phyloP scores from a whole-genome alignment of 1,139 yeast species.

The Torulaspora pretoriensis region DNA sequence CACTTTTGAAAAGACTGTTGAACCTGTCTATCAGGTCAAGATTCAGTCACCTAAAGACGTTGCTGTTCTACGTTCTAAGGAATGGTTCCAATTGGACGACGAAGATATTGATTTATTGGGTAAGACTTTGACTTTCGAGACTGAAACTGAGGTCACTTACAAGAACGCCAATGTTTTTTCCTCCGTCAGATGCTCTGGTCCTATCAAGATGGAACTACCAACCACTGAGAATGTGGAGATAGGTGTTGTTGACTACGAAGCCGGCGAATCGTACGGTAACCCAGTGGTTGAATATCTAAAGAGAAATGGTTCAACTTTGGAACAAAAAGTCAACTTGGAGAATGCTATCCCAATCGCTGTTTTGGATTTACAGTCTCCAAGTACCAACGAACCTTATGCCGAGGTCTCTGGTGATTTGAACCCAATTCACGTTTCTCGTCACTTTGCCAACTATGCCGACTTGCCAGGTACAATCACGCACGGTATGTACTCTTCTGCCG shows the following conservation, averaged over 20 bases:
- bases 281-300: constrained; percentile 92
- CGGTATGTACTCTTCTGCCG: constrained; percentile 97
- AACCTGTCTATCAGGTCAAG: constrained; percentile 78
- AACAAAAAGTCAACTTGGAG: constrained; percentile 89
- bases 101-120: constrained; percentile 70
- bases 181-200: constrained; percentile 80
- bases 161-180: constrained; percentile 73
- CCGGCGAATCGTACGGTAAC: constrained; percentile 92
- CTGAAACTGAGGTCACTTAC: constrained; percentile 78
- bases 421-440: constrained; percentile 96
- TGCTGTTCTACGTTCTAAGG: constrained; percentile 90
- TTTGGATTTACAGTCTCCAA: constrained; percentile 44
- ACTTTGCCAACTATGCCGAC: constrained; percentile 87
- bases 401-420: constrained; percentile 97
- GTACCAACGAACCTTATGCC: constrained; percentile 93
- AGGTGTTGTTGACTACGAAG: constrained; percentile 84
- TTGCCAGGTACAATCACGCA: constrained; percentile 97
- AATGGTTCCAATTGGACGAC: constrained; percentile 83
- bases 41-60: constrained; percentile 79
- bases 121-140: constrained; percentile 83
- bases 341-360: constrained; percentile 84
- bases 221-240: constrained; percentile 86
- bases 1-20: constrained; percentile 85
- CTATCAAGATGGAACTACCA: constrained; percentile 82
- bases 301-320: constrained; percentile 90